Evolutionary conservation across 345 rosid species (phyloP), one percentile per base, ranked within the genome.

Genomic region (Populus pruinosa): DNA sequence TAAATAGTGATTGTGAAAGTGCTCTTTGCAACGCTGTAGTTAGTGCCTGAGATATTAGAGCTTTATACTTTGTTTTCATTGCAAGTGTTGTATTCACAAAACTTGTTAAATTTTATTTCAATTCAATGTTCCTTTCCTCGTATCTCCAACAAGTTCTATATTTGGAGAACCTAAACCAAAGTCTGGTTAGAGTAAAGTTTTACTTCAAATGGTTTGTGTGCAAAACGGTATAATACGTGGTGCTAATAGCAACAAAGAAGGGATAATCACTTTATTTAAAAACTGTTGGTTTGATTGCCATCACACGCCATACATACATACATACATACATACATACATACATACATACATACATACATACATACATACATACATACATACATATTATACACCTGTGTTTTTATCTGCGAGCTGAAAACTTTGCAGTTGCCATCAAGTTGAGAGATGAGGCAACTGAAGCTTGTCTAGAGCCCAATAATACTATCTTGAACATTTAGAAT

Each of bases 1-100:
- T 35, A 72, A 69, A 59, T 71, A 53, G 79, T 77, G 56, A 81
- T 44, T 47, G 77, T 73, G 66, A 75, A 78, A 75, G 63, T 53
- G 72, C n/a, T 81, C 64, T 78, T 71, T 72, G 2, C 72, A 53
- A 55, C 67, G 68, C 41, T 76, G 35, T 74, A 73, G 64, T 75
- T 69, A 39, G 29, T 67, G 33, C 77, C 44, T 38, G 66, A 53
- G 65, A 72, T 72, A 38, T 53, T 44, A 47, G 44, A 47, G 25
- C 39, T 33, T 63, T 70, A 70, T n/a, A 44, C 53, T 70, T 62
- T 49, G 44, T 64, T 47, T 64, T 65, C 49, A n/a, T 4, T 65
- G 10, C 27, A 47, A 33, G 50, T 16, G 44, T 63, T 70, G 65
- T 43, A 16, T 25, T 18, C 17, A 12, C 29, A 13, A 10, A 18